phyloP scores from a whole-genome alignment of 306 rosid genomes.

The Notholithocarpus densiflorus region DNA sequence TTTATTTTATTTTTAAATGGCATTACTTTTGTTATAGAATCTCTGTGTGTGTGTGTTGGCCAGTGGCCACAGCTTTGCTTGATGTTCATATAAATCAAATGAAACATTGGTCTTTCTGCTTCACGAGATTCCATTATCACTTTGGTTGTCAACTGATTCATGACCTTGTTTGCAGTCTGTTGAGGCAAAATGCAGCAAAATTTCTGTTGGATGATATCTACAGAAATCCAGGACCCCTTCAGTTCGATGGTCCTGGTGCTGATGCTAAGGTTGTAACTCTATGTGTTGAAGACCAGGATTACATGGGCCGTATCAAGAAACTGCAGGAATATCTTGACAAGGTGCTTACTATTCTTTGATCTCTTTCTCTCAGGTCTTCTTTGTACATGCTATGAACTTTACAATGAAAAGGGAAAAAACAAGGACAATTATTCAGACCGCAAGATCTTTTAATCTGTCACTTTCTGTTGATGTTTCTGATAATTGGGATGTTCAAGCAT shows the following conservation, averaged over 20 bases:
- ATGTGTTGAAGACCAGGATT: constrained; percentile 91
- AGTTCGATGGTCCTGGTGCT: constrained; percentile 95
- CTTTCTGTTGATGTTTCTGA: not conserved
- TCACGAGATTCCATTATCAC: not conserved
- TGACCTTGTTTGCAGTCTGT: constrained; percentile 58
- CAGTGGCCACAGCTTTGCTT: not conserved
- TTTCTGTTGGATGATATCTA: constrained; percentile 84
- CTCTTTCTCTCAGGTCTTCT: not conserved
- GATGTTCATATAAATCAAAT: not conserved
- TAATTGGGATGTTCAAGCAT: not conserved
- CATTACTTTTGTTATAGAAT: not conserved
- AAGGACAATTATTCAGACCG: not conserved
- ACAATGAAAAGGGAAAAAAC: not conserved
- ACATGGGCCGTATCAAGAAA: constrained; percentile 97
- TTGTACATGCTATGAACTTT: not conserved
- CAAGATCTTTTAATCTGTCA: not conserved
- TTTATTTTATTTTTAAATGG: not conserved
- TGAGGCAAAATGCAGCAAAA: constrained; percentile 62
- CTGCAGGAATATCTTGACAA: constrained; percentile 87
- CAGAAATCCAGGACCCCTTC: constrained; percentile 98
- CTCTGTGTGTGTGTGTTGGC: no score
- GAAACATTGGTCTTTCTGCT: not conserved
- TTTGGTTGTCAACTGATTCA: constrained; percentile 8
- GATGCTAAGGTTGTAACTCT: constrained; percentile 76
- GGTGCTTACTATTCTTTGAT: constrained; percentile 34